Evolutionary conservation across 1,139 yeast species (phyloP).

Genomic region (Pichia sp.): DNA sequence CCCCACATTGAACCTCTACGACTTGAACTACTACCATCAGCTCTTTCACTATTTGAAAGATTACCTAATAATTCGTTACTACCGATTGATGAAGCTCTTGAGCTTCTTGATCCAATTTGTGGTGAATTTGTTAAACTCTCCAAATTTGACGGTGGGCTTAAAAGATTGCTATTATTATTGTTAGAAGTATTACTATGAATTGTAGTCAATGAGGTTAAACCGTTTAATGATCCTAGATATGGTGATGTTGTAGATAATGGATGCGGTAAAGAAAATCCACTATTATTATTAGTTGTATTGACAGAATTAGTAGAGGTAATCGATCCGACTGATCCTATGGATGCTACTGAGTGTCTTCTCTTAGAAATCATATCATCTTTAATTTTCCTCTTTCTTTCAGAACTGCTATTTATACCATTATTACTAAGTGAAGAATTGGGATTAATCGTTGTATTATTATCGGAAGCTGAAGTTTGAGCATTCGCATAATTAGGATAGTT

Average conservation of each 20-base stretch:
- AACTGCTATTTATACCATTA: neutral
- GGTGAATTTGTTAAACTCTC: slow-evolving; percentile 9
- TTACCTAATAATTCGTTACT: slow-evolving; percentile 5
- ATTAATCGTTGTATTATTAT: neutral
- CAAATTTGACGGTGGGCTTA: slow-evolving; percentile 11
- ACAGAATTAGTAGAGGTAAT: neutral
- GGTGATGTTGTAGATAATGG: slow-evolving; percentile 12
- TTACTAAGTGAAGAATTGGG: neutral
- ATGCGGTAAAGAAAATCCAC: slow-evolving; percentile 6
- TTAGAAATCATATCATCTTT: slow-evolving; percentile 24
- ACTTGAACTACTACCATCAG: slow-evolving; percentile 6
- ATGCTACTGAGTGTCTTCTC: slow-evolving; percentile 30
- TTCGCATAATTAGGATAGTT: neutral
- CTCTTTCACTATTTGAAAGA: slow-evolving; percentile 1
- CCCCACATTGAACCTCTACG: slow-evolving; percentile 14
- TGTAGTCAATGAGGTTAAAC: slow-evolving; percentile 6
- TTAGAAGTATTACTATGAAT: neutral
- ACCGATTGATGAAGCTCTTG: slow-evolving; percentile 15
- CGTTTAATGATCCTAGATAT: slow-evolving; percentile 10
- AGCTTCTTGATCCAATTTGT: slow-evolving; percentile 9
- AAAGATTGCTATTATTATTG: neutral
- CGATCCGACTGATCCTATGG: slow-evolving; percentile 18
- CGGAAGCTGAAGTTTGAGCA: neutral
- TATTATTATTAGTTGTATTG: neutral
- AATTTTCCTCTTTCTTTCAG: slow-evolving; percentile 23